Percentiles rank a stretch among this genome's conserved stretches.
Conservation (phyloP, 768 basidiomycete species). For the Pholiota microspora region DNA sequence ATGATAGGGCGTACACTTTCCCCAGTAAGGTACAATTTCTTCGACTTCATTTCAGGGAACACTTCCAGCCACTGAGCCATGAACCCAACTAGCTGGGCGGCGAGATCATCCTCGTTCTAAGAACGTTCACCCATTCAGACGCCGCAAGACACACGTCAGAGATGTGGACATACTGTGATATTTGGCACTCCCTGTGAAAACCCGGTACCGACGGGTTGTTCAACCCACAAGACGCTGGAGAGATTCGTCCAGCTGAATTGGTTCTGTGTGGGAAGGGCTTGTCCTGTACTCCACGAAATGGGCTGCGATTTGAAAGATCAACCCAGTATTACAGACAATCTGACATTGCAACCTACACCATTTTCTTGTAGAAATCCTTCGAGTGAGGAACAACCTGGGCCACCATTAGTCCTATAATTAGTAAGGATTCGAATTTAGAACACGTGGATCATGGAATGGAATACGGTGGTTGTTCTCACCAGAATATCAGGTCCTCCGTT, state of each 20-base stretch:
- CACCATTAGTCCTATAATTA: conserved; percentile 68
- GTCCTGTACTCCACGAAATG: conserved; percentile 62
- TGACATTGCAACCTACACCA: conserved; percentile 43
- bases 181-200: conserved; percentile 71
- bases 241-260: conserved; percentile 79
- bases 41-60: conserved; percentile 70
- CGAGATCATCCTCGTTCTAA: conserved; percentile 49
- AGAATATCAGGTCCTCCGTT: conserved; percentile 72
- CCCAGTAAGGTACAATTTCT: conserved; percentile 68
- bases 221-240: conserved; percentile 71
- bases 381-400: conserved; percentile 75
- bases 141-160: neutral
- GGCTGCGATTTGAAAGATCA: conserved; percentile 41
- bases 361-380: conserved; percentile 75
- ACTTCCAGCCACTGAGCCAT: conserved; percentile 74
- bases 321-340: neutral
- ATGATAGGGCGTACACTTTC: conserved; percentile 61
- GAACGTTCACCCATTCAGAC: neutral
- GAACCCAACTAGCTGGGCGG: conserved; percentile 55
- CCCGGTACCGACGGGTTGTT: conserved; percentile 80
- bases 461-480: conserved; percentile 35
- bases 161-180: conserved; percentile 42
- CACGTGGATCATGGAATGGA: neutral
- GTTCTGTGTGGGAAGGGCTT: conserved; percentile 62
- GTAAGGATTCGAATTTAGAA: neutral